These are phyloP conservation scores for Trichoderma sp. DNA, from an alignment of 2,329 filamentous ascomycete species.

Conservation along the genomic window DNA sequence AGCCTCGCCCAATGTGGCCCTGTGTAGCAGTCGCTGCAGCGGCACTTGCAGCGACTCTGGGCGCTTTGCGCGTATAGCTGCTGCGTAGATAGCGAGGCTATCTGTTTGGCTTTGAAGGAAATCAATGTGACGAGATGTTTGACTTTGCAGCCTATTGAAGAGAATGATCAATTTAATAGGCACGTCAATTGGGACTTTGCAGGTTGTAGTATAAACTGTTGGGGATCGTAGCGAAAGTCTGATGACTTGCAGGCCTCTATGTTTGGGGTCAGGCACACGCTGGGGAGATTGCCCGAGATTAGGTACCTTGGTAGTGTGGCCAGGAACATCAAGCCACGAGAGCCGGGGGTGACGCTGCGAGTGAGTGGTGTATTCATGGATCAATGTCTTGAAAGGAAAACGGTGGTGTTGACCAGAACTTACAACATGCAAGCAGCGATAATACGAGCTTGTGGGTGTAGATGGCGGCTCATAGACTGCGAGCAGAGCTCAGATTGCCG, in stretches of 20 bases:
- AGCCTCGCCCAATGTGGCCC: conserved; percentile 6
- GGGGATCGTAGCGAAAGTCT: conserved; percentile 10
- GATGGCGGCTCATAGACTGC: background rate
- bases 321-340: conserved; percentile 20
- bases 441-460: background rate
- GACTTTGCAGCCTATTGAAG: no score
- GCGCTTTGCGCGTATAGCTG: background rate
- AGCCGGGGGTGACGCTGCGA: background rate
- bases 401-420: background rate
- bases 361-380: background rate
- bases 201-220: background rate
- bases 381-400: background rate
- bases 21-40: background rate
- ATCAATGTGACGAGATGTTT: background rate
- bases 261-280: conserved; percentile 1
- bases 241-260: conserved; percentile 11
- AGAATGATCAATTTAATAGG: no score
- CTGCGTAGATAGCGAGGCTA: background rate
- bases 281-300: conserved; percentile 27
- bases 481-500: background rate
- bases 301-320: background rate
- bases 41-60: no score
- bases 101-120: background rate
- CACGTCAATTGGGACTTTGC: no score
- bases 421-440: background rate